phyloP scores from a whole-genome alignment of 2,329 filamentous ascomycete genomes.

The Aspergillus chevalieri region DNA sequence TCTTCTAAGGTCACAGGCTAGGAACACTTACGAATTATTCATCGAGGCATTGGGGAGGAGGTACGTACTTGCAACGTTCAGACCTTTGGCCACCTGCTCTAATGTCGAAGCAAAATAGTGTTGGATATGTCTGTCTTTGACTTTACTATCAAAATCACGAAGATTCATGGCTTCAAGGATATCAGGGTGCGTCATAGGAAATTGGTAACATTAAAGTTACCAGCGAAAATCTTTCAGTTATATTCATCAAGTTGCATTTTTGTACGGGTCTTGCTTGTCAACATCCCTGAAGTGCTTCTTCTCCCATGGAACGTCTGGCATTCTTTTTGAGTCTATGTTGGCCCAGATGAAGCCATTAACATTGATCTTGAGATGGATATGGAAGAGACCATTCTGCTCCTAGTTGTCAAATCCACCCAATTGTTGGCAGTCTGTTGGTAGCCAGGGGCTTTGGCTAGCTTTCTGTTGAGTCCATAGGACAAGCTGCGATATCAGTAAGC shows the following conservation, averaged over 20 bases:
- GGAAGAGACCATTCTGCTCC: no score
- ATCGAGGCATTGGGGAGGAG: constrained; percentile 27
- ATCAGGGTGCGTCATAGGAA: constrained; percentile 54
- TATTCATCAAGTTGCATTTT: constrained; percentile 46
- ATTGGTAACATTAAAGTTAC: constrained; percentile 63
- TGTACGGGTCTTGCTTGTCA: constrained; percentile 42
- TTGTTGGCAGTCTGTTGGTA: no score
- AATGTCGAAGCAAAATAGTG: constrained; percentile 45
- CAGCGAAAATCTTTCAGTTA: constrained; percentile 57
- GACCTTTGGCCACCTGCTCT: constrained; percentile 44
- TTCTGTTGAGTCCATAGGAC: no score
- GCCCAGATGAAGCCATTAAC: no score
- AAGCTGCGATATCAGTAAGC: no score
- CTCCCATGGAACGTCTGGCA: constrained; percentile 37
- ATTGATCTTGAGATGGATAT: no score
- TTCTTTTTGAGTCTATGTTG: constrained; percentile 41
- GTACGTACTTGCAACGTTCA: constrained; percentile 32
- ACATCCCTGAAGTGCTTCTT: constrained; percentile 47
- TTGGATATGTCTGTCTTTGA: constrained; percentile 45
- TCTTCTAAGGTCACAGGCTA: neutral
- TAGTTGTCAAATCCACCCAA: no score
- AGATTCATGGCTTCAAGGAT: constrained; percentile 52
- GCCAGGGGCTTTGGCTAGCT: no score
- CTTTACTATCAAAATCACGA: constrained; percentile 49
- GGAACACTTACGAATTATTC: constrained; percentile 23